phyloP scores from a whole-genome alignment of 176 grass and related monocot species.

The Chrysopogon serrulatus region DNA sequence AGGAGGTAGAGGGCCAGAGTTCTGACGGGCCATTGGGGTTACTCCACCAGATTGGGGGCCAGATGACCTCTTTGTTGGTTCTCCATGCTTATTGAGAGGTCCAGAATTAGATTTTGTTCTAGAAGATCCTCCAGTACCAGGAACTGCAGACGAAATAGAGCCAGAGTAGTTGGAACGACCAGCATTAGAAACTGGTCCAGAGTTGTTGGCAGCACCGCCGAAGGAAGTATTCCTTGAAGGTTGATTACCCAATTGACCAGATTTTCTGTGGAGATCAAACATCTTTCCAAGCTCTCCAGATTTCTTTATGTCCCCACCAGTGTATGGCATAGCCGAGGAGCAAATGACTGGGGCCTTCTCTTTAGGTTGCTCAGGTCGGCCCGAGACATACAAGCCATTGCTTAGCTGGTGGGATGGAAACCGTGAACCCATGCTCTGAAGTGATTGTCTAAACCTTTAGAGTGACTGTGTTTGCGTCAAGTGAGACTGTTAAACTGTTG shows the following conservation, averaged over 20 bases:
- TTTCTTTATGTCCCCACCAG: slow-evolving; percentile 81
- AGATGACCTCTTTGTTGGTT: slow-evolving; percentile 63
- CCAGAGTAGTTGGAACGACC: slow-evolving; percentile 63
- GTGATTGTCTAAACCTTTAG: slow-evolving; percentile 20
- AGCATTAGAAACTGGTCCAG: slow-evolving; percentile 54
- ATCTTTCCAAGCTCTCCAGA: slow-evolving; percentile 87
- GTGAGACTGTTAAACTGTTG: slow-evolving; percentile 26
- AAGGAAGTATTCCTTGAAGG: slow-evolving; percentile 62
- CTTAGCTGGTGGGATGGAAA: slow-evolving; percentile 93
- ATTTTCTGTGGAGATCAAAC: slow-evolving; percentile 76
- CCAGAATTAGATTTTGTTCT: slow-evolving; percentile 93
- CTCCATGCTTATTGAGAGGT: slow-evolving; percentile 86
- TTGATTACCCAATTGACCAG: slow-evolving; percentile 61
- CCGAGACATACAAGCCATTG: slow-evolving; percentile 93
- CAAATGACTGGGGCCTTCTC: slow-evolving; percentile 69
- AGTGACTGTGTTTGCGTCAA: not conserved
- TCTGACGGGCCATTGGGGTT: slow-evolving; percentile 66
- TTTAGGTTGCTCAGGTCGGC: slow-evolving; percentile 76
- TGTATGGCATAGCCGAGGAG: slow-evolving; percentile 86
- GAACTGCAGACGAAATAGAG: slow-evolving; percentile 53
- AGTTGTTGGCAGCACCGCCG: slow-evolving; percentile 48
- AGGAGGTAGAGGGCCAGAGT: slow-evolving; percentile 62
- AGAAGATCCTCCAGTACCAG: slow-evolving; percentile 51
- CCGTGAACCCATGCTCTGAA: slow-evolving; percentile 69
- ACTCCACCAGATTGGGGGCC: slow-evolving; percentile 81